phyloP scores from a whole-genome alignment of 2,329 filamentous ascomycete species.

The Fusarium pseudoanthophilum region DNA sequence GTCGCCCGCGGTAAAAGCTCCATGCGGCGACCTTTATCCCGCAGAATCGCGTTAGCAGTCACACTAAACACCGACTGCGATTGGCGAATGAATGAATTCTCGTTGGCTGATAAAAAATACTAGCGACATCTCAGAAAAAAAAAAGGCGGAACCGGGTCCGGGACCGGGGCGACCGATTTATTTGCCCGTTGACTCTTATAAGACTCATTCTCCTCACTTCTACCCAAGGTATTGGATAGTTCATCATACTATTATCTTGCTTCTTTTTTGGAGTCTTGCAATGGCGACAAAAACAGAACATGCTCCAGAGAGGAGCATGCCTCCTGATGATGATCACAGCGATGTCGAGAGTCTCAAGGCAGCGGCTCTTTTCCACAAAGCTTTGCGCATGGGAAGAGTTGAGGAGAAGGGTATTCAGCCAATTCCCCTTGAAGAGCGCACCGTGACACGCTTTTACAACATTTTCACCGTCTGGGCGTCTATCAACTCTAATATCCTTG shows the following conservation, averaged over 20 bases:
- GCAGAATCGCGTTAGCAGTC: constrained; percentile 24
- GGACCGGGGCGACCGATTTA: constrained; percentile 35
- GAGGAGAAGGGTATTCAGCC: constrained; percentile 58
- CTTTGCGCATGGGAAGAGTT: constrained; percentile 52
- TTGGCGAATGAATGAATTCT: constrained; percentile 27
- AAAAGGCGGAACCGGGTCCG: constrained; percentile 32
- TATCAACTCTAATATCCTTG: constrained; percentile 60
- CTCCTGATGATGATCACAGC: constrained; percentile 42
- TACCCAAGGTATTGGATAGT: neutral
- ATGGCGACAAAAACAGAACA: constrained; percentile 24
- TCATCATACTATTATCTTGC: neutral
- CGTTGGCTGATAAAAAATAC: constrained; percentile 2
- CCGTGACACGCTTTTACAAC: constrained; percentile 54
- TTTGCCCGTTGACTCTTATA: constrained; percentile 25
- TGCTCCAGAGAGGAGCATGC: constrained; percentile 23
- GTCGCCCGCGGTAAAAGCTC: neutral
- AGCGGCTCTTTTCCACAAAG: constrained; percentile 46
- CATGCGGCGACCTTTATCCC: constrained; percentile 39
- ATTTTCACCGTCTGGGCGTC: constrained; percentile 62
- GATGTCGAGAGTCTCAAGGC: constrained; percentile 44
- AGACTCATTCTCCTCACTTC: constrained; percentile 6
- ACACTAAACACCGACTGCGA: constrained; percentile 22
- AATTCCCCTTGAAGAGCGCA: constrained; percentile 55
- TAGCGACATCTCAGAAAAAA: constrained; percentile 19
- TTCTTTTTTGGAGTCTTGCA: neutral